Evolutionary conservation across 1,284 basidiomycete species (phyloP), one percentile per base, ranked within the genome.

Genomic region (Cutaneotrichosporon spelunceum): DNA sequence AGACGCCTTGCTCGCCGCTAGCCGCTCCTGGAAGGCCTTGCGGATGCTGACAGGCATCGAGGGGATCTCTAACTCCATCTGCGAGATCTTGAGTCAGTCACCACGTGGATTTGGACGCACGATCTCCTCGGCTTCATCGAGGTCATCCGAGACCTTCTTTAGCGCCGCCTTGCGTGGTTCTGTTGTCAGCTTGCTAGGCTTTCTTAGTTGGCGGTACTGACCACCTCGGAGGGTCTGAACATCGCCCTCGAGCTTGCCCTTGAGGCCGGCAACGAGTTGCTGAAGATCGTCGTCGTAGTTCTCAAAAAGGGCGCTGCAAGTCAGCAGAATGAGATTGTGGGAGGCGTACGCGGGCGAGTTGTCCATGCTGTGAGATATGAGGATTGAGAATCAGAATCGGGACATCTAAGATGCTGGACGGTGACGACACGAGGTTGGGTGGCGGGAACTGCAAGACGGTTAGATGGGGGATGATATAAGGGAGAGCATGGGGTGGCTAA

Each of bases 61-160:
- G 73, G 94, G 93, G n/a, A 96, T 88, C 81, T 99, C 96, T 65
- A 99, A 90, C 79, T 98, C 94, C 95, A 99, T 98, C 85, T 99
- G 96, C 36, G 91, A 92, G 67, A 96, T 85, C 93, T 95, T 69
- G 16, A 1, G 58, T 65, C 5, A 62, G 60, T 21, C 9, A 19
- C 29, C 27, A 13, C 14, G 30, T 19, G 33, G 34, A 4, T 19
- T 30, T 11, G 4, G 14, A 72, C 83, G 64, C 71, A 89, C 93
- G 85, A 98, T 93, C 82, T 99, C 96, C 70, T 98, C 94, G 0
- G 94, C 95, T 80, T 99, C 96, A 73, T 99, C 96, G 3, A 97
- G 82, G 77, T 99, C 95, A 84, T 94, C 92, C 74, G 95, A 91
- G 23, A 92, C 90, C 64, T 91, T 83, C 66, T 94, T 83, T 66